Percentiles rank a stretch among this genome's conserved stretches.
Evolutionary conservation across 2,329 filamentous ascomycete species (phyloP).

Genomic region (Coniochaeta prunicola): DNA sequence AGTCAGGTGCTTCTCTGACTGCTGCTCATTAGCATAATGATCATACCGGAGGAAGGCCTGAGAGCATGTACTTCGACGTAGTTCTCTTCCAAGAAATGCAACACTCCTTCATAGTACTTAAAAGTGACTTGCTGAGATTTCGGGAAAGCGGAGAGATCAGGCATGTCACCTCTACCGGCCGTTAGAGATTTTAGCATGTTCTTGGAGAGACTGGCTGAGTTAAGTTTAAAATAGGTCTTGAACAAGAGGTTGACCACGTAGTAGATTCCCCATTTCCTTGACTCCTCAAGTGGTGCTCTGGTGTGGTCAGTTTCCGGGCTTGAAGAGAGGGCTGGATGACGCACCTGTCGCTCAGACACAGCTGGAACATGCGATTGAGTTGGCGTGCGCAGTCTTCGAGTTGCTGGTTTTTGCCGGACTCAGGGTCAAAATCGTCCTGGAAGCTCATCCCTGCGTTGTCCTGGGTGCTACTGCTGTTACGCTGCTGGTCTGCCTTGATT

Average conservation of each 20-base stretch:
- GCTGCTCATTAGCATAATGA: constrained; percentile 3
- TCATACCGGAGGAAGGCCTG: not conserved
- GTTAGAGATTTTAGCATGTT: constrained; percentile 81
- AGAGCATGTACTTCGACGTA: constrained; percentile 58
- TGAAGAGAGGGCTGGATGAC: constrained; percentile 14
- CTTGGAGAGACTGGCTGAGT: constrained; percentile 80
- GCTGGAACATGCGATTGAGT: constrained; percentile 84
- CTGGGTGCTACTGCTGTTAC: constrained; percentile 27
- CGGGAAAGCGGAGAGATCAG: constrained; percentile 70
- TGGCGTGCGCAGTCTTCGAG: constrained; percentile 86
- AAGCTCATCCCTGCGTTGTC: constrained; percentile 40
- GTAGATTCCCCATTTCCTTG: constrained; percentile 97
- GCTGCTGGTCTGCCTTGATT: constrained; percentile 78
- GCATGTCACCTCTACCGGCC: constrained; percentile 74
- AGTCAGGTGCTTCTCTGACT: constrained; percentile 75
- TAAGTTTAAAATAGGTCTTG: constrained; percentile 97
- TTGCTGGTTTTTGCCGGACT: constrained; percentile 71
- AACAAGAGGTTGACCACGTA: constrained; percentile 91
- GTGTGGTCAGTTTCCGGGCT: constrained; percentile 10
- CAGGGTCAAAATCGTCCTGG: constrained; percentile 75
- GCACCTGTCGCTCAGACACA: constrained; percentile 86
- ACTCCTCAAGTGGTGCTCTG: constrained; percentile 77
- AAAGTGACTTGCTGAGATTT: constrained; percentile 90
- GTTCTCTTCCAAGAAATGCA: constrained; percentile 92
- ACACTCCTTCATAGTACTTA: constrained; percentile 89